Base-by-base conservation (phyloP, 805 yeast genomes). In the Teunomyces stri region DNA sequence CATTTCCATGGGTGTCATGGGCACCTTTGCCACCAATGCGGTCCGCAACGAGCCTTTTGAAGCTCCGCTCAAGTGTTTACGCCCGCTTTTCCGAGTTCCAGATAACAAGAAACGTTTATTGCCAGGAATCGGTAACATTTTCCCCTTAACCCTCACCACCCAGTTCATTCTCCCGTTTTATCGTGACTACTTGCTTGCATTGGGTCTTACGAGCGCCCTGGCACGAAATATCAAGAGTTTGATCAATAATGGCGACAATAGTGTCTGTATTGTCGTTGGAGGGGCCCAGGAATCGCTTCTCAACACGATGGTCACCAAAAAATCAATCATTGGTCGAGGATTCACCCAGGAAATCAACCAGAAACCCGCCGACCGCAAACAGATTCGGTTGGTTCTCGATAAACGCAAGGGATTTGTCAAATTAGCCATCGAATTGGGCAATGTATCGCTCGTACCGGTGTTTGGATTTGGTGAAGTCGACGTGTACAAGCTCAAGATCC, bases 281-380 rank as follows among this genome's bases (percentile, higher is more conserved):
- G 99, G 99, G 0, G 98, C 98, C 0, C 87, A 89, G 50, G 99
- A 94, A 59, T 82, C 95, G 1, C 70, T 94, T 31, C 63, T 88
- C 22, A 72, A 72, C 51, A 62, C 66, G 41, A 66, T 69, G 53
- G 74, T 72, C 11, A 66, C 70, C 1, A 53, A 56, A 6, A 53
- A 59, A 33, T 57, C 58, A n/a, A 59, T 64, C 16, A 64, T 70
- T 1, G 75, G 75, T 4, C 61, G 62, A 31, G 74, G 74, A 2
- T 69, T 66, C 51, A 52, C 56, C 15, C 57, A 51, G 9, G 52
- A 47, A 28, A 18, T 31, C 21, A 22, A 25, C 5, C 16, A 6
- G 18, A 29, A 21, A 11, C 21, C 33, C 2, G 30, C 20, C 11
- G 18, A n/a, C 15, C 27, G 35, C 29, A 43, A 81, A 6, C 78